phyloP scores from a whole-genome alignment of 140 eudicot species.

The Anethum foeniculum region DNA sequence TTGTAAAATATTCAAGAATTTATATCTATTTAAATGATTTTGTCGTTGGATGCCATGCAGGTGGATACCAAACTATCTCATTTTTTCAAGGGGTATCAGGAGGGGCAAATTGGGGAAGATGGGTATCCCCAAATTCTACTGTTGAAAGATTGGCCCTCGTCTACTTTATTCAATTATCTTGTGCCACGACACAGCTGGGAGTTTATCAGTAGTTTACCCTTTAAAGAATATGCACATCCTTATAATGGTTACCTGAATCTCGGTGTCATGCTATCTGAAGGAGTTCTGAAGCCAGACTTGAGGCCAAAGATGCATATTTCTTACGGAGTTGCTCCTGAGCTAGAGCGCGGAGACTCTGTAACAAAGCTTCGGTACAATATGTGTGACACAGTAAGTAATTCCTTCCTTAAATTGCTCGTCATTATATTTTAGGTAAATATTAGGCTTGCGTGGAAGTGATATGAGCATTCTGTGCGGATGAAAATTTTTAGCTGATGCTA shows the following conservation, averaged over 20 bases:
- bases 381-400: conserved; percentile 31
- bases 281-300: conserved; percentile 40
- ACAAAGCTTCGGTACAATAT: conserved; percentile 48
- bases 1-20: too few species aligned
- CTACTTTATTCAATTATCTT: background rate
- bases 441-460: too few species aligned
- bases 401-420: background rate
- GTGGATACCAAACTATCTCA: background rate
- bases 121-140: background rate
- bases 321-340: conserved; percentile 45
- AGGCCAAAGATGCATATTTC: conserved; percentile 48
- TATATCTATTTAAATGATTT: too few species aligned
- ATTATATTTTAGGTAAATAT: too few species aligned
- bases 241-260: conserved; percentile 37
- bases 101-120: background rate
- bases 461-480: too few species aligned
- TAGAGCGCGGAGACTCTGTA: conserved; percentile 54
- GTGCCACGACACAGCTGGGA: background rate
- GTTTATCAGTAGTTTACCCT: background rate
- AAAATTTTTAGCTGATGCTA: too few species aligned
- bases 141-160: background rate
- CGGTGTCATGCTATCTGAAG: conserved; percentile 29
- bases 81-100: background rate
- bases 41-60: background rate
- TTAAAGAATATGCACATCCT: conserved; percentile 15